phyloP scores from a whole-genome alignment of 345 rosid species.

The thale cress (Arabidopsis thaliana) region DNA sequence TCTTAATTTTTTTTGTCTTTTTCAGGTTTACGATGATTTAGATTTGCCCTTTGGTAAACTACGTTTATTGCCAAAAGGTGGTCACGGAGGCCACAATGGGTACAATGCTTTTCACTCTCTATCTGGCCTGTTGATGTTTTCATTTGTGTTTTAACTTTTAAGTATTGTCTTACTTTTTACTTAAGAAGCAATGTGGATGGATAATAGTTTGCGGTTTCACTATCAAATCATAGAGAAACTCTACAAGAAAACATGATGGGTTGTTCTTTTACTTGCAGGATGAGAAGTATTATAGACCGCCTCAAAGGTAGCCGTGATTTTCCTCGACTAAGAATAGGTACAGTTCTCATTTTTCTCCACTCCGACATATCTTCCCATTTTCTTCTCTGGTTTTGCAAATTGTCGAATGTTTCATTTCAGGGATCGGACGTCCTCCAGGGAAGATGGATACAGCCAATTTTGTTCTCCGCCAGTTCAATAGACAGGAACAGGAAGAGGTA shows the following conservation, averaged over 20 bases:
- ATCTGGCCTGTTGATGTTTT: constrained; percentile 7
- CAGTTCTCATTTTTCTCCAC: constrained; percentile 10
- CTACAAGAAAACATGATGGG: constrained; percentile 3
- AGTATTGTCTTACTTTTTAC: not conserved
- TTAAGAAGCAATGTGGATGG: constrained; percentile 14
- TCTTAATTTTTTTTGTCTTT: constrained; percentile 12
- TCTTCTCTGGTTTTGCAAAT: not conserved
- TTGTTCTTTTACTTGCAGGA: constrained; percentile 53
- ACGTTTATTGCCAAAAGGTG: constrained; percentile 95
- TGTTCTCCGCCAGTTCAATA: constrained; percentile 76
- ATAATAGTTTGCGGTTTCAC: not conserved
- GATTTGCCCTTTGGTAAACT: constrained; percentile 93
- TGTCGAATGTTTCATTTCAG: constrained; percentile 47
- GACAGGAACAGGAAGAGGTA: constrained; percentile 85
- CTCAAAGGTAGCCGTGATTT: constrained; percentile 93
- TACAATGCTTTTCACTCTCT: constrained; percentile 36
- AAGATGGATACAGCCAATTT: constrained; percentile 78
- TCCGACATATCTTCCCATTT: not conserved
- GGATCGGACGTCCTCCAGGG: constrained; percentile 97
- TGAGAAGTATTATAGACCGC: constrained; percentile 84
- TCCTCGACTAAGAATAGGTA: constrained; percentile 95
- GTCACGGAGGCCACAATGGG: constrained; percentile 99
- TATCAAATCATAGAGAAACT: constrained; percentile 15
- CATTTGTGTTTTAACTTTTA: not conserved
- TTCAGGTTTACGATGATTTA: constrained; percentile 87